Base-by-base conservation (phyloP, 108 stramenopile species). In the Schizochytrium sp. region DNA sequence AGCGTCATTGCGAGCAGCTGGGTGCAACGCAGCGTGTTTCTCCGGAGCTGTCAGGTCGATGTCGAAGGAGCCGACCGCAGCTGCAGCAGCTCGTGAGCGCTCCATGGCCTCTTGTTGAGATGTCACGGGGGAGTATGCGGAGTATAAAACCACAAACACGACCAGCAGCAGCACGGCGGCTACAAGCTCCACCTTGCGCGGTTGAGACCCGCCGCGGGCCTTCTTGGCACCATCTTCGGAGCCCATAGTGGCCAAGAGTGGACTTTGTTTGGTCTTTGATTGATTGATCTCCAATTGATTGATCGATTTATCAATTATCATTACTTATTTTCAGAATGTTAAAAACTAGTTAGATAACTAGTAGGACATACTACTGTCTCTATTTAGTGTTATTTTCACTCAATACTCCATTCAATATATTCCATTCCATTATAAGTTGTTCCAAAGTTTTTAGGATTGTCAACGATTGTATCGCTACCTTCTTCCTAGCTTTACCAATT, bases 1-100 rank as follows among this genome's bases (percentile, higher is more conserved):
- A 17, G 10, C 57, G 57, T 58, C 57, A 10, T 58, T 17, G 57
- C 13, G 10, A 17, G 10, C 57, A 15, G 57, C 57, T 58, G 13
- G 57, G 57, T 10, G 10, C 72, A 15, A 5, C 12, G 40, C 40
- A 28, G 72, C 72, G 8, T 72, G 72, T 41, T 28, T 7, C 72
- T 72, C 10, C 72, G 28, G 72, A 8, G 72, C 42, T 41, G 76
- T 2, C 0, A 38, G 12, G 64, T 83, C 76, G 1, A 83, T 55
- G 28, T 83, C 76, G 76, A 83, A 49, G 50, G 53, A 55, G 76
- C 76, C 76, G 76, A 55, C 47, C 47, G 76, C 47, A 49, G 53
- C 76, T 53, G 53, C 76, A 47, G 53, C 76, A 5, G 76, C 47
- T 7, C 28, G 76, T 8, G 64, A 69, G 10, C 28, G 40, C 64